Evolutionary conservation across 2,329 filamentous ascomycete genomes (phyloP).

Genomic region (Sordariomycetes sp.): DNA sequence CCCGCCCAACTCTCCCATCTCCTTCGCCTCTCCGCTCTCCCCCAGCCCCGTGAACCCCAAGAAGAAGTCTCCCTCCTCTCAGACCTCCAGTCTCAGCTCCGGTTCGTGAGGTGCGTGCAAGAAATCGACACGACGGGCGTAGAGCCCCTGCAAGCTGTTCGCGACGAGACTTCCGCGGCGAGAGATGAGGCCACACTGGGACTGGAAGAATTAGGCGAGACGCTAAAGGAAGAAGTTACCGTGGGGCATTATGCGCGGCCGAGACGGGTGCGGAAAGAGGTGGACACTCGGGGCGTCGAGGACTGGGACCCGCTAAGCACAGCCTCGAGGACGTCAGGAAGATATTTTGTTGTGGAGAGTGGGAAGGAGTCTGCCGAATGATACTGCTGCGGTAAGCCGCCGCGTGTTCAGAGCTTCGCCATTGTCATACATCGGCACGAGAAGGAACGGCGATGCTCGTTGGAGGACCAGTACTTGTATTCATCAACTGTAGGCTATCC

Average conservation of each 20-base stretch:
- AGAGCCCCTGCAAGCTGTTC: slow-evolving; percentile 64
- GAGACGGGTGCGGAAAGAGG: slow-evolving; percentile 20
- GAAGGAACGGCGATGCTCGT: background rate
- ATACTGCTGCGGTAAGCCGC: background rate
- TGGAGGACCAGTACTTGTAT: background rate
- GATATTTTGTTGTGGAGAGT: slow-evolving; percentile 69
- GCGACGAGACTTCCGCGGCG: slow-evolving; percentile 64
- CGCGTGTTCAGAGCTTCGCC: background rate
- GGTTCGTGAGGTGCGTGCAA: slow-evolving; percentile 84
- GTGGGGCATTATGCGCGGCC: slow-evolving; percentile 44
- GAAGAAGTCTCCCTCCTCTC: slow-evolving; percentile 63
- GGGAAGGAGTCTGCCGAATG: slow-evolving; percentile 14
- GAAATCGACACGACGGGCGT: slow-evolving; percentile 61
- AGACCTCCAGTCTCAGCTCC: slow-evolving; percentile 71
- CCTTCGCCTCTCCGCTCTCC: slow-evolving; percentile 79
- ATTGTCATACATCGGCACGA: background rate
- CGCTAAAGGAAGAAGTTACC: slow-evolving; percentile 48
- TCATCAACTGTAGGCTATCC: background rate
- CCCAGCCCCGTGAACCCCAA: slow-evolving; percentile 48
- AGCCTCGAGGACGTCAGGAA: slow-evolving; percentile 55
- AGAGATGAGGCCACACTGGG: slow-evolving; percentile 50
- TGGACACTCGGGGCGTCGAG: slow-evolving; percentile 37
- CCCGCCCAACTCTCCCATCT: slow-evolving; percentile 65
- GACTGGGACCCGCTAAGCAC: slow-evolving; percentile 61
- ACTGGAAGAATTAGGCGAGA: slow-evolving; percentile 42